These are phyloP conservation scores for Podaxis sp. DNA, from an alignment of 768 basidiomycete genomes.

Conservation along the genomic window DNA sequence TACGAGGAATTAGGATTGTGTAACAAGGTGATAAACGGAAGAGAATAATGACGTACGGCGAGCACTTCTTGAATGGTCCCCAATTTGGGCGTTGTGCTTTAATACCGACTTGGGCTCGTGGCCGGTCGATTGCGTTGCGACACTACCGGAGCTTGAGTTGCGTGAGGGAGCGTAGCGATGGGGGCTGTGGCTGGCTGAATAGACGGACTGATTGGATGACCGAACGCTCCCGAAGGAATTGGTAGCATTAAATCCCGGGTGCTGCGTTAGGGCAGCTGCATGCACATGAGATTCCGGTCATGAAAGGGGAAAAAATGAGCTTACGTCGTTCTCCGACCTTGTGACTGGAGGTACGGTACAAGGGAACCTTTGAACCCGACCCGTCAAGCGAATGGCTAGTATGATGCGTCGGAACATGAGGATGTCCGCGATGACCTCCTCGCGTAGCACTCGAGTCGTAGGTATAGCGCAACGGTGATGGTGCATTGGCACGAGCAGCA, in stretches of 20 bases:
- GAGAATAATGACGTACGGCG: conserved; percentile 34
- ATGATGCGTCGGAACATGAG: conserved; percentile 21
- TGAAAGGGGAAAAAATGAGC: conserved; percentile 19
- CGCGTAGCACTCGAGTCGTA: conserved; percentile 27
- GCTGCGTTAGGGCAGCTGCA: conserved; percentile 19
- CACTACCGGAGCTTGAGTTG: conserved; percentile 38
- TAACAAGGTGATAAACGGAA: neutral
- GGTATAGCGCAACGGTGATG: conserved; percentile 41
- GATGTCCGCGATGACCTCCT: conserved; percentile 28
- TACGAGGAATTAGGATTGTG: neutral
- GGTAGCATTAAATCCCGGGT: conserved; percentile 24
- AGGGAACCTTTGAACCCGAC: conserved; percentile 18
- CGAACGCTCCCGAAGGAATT: conserved; percentile 40
- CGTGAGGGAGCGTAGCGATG: conserved; percentile 32
- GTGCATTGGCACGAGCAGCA: conserved; percentile 33
- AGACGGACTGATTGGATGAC: conserved; percentile 49
- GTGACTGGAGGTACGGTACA: conserved; percentile 42
- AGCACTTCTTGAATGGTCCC: conserved; percentile 27
- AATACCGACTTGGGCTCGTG: conserved; percentile 43
- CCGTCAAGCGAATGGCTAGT: conserved; percentile 12
- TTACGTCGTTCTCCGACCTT: conserved; percentile 43
- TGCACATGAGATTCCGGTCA: conserved; percentile 12
- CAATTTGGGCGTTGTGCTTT: conserved; percentile 42
- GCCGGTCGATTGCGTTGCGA: conserved; percentile 24
- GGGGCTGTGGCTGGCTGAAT: conserved; percentile 27